Base-by-base conservation (phyloP, 192 early-diverging fungal genomes). In the Coemansia sp. region DNA sequence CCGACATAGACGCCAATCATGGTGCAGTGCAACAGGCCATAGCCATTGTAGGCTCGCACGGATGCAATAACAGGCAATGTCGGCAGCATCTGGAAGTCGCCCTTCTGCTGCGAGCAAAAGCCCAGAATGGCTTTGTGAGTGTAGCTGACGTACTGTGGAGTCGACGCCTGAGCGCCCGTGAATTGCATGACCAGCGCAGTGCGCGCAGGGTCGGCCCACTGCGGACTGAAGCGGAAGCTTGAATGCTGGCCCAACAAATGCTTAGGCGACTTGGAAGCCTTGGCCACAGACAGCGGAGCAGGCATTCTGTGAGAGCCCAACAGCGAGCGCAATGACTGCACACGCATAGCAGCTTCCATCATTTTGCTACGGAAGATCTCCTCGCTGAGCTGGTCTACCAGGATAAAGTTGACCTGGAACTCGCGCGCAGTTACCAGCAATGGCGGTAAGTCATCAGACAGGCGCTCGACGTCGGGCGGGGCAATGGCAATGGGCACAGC, bases 401-500 rank as follows among this genome's bases (percentile, higher is more conserved):
- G 69, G 7, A 94, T 71, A 34, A 69, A 65, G n/a, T 59, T 73
- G 3, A 86, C 67, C 40, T 81, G 78, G 59, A 92, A 89, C 42
- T 93, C 89, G 33, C 78, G 68, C 39, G 86, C 82, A 3, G 89
- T 69, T 9, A 79, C 83, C 56, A 91, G 79, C 60, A 94, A 56
- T 9, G 78, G 70, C 3, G 84, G 78, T n/a, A 91, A 80, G 62
- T 93, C 91, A 46, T 95, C 92, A 20, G 83, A 70, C 24, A 89
- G 67, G 14, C 89, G 84, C 23, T 63, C 59, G 1, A 67, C 65
- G 61, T 95, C 93, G n/a, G 86, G 85, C 46, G 86, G 83, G n/a
- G 87, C 69, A 5, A 93, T 62, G 2, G 92, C 88, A 24, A 95
- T 89, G 9, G 88, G 82, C 2, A 91, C 70, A 0, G 90, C 81